A percentile compares a stretch with the other conserved stretches of the same genome.
Conservation (phyloP, 176 grass and related monocot species). For the Microstegium vimineum region DNA sequence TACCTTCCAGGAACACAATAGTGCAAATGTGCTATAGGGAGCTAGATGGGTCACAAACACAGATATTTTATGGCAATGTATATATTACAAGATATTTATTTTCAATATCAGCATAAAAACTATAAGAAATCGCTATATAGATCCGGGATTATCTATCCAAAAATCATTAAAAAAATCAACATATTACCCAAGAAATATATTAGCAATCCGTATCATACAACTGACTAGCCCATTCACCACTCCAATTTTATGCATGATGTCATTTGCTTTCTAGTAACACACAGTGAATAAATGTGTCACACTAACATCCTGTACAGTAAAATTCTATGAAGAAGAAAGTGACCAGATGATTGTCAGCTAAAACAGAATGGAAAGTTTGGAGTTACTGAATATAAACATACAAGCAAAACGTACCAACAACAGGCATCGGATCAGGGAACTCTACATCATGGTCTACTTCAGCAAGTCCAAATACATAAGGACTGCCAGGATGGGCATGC, state of each 20-base stretch:
- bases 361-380: background rate
- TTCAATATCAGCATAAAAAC: background rate
- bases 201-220: background rate
- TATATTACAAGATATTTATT: background rate
- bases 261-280: background rate
- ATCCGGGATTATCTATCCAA: background rate
- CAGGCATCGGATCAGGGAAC: conserved; percentile 98
- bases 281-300: background rate
- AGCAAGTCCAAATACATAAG: conserved; percentile 96
- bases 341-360: background rate
- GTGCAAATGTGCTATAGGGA: background rate
- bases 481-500: conserved; percentile 95
- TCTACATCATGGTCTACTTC: conserved; percentile 92
- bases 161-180: background rate
- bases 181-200: background rate
- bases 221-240: background rate
- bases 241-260: background rate
- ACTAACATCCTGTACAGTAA: background rate
- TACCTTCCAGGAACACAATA: background rate
- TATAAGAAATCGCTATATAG: background rate
- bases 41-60: background rate
- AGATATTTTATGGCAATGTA: background rate
- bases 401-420: conserved; percentile 70
- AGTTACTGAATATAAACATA: conserved; percentile 23
- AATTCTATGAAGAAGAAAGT: background rate